phyloP scores from a whole-genome alignment of 1,139 yeast species.

The Suhomyces bribrorum region DNA sequence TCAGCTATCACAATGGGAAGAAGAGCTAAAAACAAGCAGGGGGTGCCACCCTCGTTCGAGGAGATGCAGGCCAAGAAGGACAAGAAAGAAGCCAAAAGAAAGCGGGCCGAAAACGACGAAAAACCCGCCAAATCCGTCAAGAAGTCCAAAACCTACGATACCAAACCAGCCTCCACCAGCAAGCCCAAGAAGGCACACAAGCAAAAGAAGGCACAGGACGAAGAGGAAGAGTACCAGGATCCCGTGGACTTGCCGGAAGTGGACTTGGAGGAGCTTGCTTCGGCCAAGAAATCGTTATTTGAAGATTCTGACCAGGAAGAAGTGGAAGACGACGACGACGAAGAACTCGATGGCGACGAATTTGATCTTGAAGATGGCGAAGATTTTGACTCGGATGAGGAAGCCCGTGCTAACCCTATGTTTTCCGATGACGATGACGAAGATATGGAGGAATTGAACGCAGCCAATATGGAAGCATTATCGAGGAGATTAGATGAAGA shows the following conservation, averaged over 20 bases:
- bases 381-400: conserved; percentile 55
- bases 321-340: conserved; percentile 41
- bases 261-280: conserved; percentile 61
- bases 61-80: conserved; percentile 69
- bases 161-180: conserved; percentile 17
- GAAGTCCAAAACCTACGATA: conserved; percentile 28
- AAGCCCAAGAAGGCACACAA: conserved; percentile 15
- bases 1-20: conserved; percentile 66
- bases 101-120: conserved; percentile 16
- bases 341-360: conserved; percentile 33
- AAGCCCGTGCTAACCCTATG: conserved; percentile 65
- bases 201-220: conserved; percentile 20
- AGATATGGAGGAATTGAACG: conserved; percentile 77
- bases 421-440: conserved; percentile 82
- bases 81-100: conserved; percentile 37
- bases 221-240: conserved; percentile 39
- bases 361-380: conserved; percentile 46
- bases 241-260: conserved; percentile 60
- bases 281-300: conserved; percentile 73
- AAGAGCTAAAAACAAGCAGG: conserved; percentile 88
- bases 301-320: conserved; percentile 70
- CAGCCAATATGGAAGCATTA: conserved; percentile 84
- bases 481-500: conserved; percentile 71
- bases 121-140: conserved; percentile 19
- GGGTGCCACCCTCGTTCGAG: conserved; percentile 82